Percentiles rank a stretch among this genome's conserved stretches.
These are phyloP conservation scores for Porcisia hertigi DNA, from an alignment of 208 protist species.

Conservation along the genomic window DNA sequence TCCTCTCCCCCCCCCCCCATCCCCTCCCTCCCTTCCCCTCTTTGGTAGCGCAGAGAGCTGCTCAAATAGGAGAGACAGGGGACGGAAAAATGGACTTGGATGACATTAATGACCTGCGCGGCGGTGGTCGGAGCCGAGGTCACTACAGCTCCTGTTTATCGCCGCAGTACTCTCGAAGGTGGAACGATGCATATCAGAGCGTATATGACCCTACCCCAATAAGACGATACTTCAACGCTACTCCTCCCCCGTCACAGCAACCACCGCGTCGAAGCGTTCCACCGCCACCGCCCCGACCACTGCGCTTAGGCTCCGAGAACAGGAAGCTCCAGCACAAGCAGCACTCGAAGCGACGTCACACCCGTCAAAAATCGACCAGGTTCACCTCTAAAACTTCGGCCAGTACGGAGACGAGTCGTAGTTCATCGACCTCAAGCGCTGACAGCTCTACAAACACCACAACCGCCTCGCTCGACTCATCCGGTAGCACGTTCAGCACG, in stretches of 20 bases:
- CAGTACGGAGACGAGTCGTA: neutral
- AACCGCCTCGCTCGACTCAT: conserved; percentile 10
- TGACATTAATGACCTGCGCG: conserved; percentile 23
- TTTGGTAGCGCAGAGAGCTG: neutral
- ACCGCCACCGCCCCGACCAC: conserved; percentile 18
- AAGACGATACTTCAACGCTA: conserved; percentile 21
- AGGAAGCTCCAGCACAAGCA: neutral
- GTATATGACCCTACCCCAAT: neutral
- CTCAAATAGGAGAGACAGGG: neutral
- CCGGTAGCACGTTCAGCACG: neutral
- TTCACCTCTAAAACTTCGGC: neutral
- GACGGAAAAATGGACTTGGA: conserved; percentile 16
- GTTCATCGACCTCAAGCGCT: conserved; percentile 5
- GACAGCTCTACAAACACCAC: conserved; percentile 4
- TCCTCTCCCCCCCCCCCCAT: neutral
- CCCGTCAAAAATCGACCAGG: neutral
- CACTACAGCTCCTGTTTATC: conserved; percentile 10
- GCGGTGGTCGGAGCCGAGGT: conserved; percentile 3
- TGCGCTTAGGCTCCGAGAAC: neutral
- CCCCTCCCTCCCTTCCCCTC: no score
- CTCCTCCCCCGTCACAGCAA: neutral
- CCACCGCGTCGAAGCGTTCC: conserved; percentile 5
- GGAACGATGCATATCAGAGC: conserved; percentile 17
- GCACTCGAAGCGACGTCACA: neutral
- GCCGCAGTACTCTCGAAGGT: neutral